phyloP scores from a whole-genome alignment of 108 stramenopile species.

The Asterionellopsis glacialis region DNA sequence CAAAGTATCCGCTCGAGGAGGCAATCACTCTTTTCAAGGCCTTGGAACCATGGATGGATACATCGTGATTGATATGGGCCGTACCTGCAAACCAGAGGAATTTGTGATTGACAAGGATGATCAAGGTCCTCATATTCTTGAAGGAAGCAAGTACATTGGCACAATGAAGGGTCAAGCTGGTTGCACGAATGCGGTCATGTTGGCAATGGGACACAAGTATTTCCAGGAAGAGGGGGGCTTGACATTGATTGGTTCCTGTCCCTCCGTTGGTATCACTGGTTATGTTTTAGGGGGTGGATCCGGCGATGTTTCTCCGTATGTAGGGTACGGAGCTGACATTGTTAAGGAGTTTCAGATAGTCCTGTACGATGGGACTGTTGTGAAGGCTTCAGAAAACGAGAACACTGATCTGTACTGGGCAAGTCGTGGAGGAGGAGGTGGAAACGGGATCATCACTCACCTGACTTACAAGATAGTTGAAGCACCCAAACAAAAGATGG shows the following conservation, averaged over 20 bases:
- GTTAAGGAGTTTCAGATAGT: slow-evolving; percentile 9
- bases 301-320: neutral
- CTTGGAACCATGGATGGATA: slow-evolving; percentile 5
- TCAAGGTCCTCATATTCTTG: slow-evolving; percentile 9
- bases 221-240: neutral
- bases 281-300: slow-evolving; percentile 1
- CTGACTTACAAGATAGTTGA: neutral
- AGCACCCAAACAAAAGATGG: no score
- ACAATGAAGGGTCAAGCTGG: neutral
- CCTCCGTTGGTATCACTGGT: slow-evolving; percentile 10
- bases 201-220: neutral
- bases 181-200: slow-evolving; percentile 8
- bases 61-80: neutral
- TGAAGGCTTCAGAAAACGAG: slow-evolving; percentile 4
- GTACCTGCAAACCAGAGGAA: no score
- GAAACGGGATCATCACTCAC: slow-evolving; percentile 6
- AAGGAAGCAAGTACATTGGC: neutral
- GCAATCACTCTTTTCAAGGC: slow-evolving; percentile 1
- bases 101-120: neutral
- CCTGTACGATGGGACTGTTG: slow-evolving; percentile 4
- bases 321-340: neutral
- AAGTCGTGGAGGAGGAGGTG: slow-evolving; percentile 12
- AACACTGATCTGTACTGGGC: slow-evolving; percentile 10
- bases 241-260: slow-evolving; percentile 6
- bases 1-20: neutral